These are phyloP conservation scores for Colletotrichum siamense DNA, from an alignment of 2,329 filamentous ascomycete genomes.

Conservation along the genomic window DNA sequence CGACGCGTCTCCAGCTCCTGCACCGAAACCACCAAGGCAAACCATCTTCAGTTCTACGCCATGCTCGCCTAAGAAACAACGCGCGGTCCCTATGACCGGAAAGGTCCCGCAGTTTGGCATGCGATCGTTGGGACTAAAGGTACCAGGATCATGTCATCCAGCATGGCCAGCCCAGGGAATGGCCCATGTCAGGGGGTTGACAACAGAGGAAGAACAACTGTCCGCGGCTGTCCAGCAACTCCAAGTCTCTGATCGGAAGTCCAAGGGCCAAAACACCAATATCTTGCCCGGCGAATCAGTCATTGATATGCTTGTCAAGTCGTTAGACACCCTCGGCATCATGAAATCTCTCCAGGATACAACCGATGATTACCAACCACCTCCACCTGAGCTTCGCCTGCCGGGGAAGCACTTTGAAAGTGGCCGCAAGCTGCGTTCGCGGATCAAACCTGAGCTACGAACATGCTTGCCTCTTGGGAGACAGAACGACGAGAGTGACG, in stretches of 20 bases:
- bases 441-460: constrained; percentile 52
- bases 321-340: constrained; percentile 44
- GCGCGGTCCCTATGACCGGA: constrained; percentile 31
- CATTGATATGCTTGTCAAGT: constrained; percentile 36
- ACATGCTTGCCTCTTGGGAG: constrained; percentile 26
- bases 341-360: constrained; percentile 37
- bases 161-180: constrained; percentile 75
- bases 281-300: constrained; percentile 49
- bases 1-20: not conserved
- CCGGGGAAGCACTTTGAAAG: constrained; percentile 64
- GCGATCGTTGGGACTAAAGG: constrained; percentile 55
- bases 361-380: constrained; percentile 46
- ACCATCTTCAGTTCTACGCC: constrained; percentile 59
- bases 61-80: constrained; percentile 52
- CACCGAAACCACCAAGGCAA: constrained; percentile 33
- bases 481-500: constrained; percentile 31
- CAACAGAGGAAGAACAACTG: not conserved
- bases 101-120: constrained; percentile 49
- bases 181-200: constrained; percentile 64
- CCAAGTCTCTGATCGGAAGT: constrained; percentile 44
- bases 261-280: constrained; percentile 52
- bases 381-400: constrained; percentile 56
- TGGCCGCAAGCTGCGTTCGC: constrained; percentile 56
- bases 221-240: not conserved
- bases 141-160: constrained; percentile 70